Percentiles rank a stretch among this genome's conserved stretches.
phyloP scores from a whole-genome alignment of 2,329 filamentous ascomycete genomes.

The Diaporthe sp. region DNA sequence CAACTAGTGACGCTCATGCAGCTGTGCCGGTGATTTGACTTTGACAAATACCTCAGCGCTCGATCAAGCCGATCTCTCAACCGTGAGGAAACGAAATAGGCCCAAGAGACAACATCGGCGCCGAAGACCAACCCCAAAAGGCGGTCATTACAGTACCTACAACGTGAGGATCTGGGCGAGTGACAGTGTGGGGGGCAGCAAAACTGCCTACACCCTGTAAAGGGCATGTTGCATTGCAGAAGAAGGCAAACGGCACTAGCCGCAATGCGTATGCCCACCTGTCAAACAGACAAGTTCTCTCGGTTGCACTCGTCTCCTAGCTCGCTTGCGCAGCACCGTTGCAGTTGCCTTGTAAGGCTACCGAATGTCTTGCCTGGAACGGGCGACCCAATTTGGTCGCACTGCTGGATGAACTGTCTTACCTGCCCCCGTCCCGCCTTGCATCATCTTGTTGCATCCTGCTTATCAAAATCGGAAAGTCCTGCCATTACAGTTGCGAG shows the following conservation, averaged over 20 bases:
- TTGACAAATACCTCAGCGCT: background rate
- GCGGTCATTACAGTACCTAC: background rate
- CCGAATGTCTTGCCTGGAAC: constrained; percentile 26
- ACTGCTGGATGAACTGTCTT: constrained; percentile 10
- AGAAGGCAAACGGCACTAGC: constrained; percentile 29
- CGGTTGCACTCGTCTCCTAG: constrained; percentile 17
- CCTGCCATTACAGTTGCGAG: background rate
- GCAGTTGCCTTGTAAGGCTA: constrained; percentile 37
- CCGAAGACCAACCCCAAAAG: constrained; percentile 1
- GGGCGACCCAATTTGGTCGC: constrained; percentile 22
- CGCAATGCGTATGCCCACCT: background rate
- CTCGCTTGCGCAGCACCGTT: constrained; percentile 29
- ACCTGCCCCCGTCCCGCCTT: background rate
- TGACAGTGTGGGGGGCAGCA: background rate
- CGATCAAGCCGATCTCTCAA: background rate
- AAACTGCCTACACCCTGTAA: background rate
- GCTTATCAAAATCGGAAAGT: background rate
- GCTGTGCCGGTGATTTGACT: background rate
- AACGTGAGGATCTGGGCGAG: no score
- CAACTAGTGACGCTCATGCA: constrained; percentile 13
- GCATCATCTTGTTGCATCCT: background rate
- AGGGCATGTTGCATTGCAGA: constrained; percentile 26
- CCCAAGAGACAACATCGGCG: background rate
- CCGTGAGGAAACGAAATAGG: background rate
- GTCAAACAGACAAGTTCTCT: background rate